Conservation (phyloP, 1,284 basidiomycete species). For the Ustilago bromivora region DNA sequence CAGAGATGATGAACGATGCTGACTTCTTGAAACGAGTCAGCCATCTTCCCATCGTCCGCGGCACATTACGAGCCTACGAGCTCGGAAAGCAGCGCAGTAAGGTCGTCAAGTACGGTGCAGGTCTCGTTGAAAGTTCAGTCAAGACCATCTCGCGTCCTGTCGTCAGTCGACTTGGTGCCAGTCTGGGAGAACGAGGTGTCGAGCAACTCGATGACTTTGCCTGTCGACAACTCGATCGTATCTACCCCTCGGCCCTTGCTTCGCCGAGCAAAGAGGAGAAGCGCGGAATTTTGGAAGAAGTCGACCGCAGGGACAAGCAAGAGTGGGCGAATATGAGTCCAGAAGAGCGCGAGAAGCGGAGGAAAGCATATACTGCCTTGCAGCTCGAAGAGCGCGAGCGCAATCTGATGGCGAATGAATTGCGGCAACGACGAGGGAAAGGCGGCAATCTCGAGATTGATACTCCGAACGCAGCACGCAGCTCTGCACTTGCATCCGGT, state of each 20-base stretch:
- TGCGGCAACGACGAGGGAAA: conserved; percentile 51
- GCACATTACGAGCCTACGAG: conserved; percentile 80
- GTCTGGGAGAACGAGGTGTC: conserved; percentile 72
- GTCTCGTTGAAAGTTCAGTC: conserved; percentile 86
- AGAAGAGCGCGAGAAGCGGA: conserved; percentile 58
- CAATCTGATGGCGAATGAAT: conserved; percentile 54
- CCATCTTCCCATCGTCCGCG: conserved; percentile 75
- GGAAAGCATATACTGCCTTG: conserved; percentile 54
- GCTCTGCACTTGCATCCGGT: conserved; percentile 16
- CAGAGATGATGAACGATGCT: conserved; percentile 61
- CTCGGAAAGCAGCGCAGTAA: conserved; percentile 81
- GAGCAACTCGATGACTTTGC: conserved; percentile 88
- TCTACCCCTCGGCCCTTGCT: conserved; percentile 45
- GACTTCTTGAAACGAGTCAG: conserved; percentile 59
- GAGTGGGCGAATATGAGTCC: conserved; percentile 58
- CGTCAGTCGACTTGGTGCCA: conserved; percentile 76
- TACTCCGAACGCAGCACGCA: conserved; percentile 12
- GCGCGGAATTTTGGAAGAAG: conserved; percentile 50
- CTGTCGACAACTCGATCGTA: conserved; percentile 83
- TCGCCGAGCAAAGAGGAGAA: conserved; percentile 58
- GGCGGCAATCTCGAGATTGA: conserved; percentile 32
- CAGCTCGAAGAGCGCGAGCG: conserved; percentile 60
- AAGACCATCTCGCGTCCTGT: conserved; percentile 86
- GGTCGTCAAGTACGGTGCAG: conserved; percentile 88
- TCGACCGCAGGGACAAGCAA: conserved; percentile 52